Conservation (phyloP, 257 asterid species). For the Solanum habrochaites region DNA sequence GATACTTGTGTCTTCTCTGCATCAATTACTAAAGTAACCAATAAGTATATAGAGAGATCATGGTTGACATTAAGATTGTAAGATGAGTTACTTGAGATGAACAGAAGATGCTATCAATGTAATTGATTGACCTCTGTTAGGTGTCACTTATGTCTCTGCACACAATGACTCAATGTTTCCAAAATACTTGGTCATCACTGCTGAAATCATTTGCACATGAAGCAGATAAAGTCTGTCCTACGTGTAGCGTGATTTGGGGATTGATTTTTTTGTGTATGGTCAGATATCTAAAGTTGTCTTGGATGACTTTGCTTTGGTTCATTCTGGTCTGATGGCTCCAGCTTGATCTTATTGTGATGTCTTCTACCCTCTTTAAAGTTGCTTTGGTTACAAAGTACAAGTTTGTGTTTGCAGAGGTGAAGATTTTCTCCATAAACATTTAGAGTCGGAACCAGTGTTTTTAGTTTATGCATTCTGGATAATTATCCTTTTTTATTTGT, state of each 20-base stretch:
- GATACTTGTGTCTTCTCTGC: neutral
- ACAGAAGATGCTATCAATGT: neutral
- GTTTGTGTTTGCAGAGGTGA: neutral
- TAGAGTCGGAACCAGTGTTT: neutral
- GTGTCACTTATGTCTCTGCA: neutral
- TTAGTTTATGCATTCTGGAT: neutral
- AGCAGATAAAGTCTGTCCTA: neutral
- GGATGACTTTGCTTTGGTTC: neutral
- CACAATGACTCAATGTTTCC: neutral
- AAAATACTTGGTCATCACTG: neutral
- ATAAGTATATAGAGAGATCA: neutral
- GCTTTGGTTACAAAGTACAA: neutral
- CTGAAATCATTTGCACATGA: neutral
- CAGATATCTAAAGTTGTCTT: neutral
- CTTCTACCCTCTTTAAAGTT: neutral
- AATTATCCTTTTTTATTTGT: neutral
- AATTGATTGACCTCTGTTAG: neutral
- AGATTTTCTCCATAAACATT: neutral
- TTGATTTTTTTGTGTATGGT: neutral
- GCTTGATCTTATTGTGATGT: neutral
- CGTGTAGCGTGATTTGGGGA: neutral
- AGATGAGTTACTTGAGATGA: neutral
- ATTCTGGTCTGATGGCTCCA: neutral
- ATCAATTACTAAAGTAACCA: neutral
- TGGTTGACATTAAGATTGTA: neutral